Percentiles rank a stretch among this genome's conserved stretches.
Evolutionary conservation across 2,329 filamentous ascomycete species (phyloP).

Genomic region (Mycosphaerella sp.): DNA sequence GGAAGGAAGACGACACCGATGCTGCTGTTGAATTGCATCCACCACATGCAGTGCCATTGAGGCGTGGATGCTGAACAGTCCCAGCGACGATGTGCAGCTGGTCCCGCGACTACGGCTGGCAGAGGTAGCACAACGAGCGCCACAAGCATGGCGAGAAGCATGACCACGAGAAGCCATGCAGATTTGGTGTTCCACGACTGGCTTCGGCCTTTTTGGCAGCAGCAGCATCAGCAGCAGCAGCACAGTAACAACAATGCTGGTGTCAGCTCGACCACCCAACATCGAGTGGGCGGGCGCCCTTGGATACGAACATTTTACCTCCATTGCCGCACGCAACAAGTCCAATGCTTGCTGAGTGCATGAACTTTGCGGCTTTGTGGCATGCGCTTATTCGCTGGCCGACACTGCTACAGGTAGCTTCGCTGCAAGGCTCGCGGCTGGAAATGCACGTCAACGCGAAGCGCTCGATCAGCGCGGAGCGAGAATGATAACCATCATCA

Average conservation of each 20-base stretch:
- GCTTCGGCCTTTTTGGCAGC: background rate
- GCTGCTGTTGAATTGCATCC: conserved; percentile 9
- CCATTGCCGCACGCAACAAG: too few species aligned
- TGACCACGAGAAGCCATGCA: conserved; percentile 7
- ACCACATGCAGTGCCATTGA: conserved; percentile 12
- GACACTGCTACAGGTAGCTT: background rate
- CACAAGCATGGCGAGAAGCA: conserved; percentile 18
- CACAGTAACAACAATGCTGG: background rate
- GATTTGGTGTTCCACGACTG: background rate
- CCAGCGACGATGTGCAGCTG: background rate
- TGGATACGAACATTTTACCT: too few species aligned
- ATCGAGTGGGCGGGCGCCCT: conserved; percentile 5
- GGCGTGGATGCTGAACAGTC: conserved; percentile 9
- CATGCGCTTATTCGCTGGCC: conserved; percentile 25
- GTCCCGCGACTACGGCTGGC: conserved; percentile 6
- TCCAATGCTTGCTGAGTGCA: conserved; percentile 15
- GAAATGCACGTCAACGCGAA: conserved; percentile 16
- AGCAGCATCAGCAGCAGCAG: background rate
- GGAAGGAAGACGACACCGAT: conserved; percentile 9
- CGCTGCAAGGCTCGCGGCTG: conserved; percentile 16
- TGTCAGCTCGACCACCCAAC: background rate
- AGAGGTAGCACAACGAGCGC: conserved; percentile 20
- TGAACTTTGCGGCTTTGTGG: conserved; percentile 25
- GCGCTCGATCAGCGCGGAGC: conserved; percentile 17
- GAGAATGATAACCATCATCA: conserved; percentile 2